Evolutionary conservation across 306 rosid species (phyloP).

Genomic region (Casuarina cunninghamiana): DNA sequence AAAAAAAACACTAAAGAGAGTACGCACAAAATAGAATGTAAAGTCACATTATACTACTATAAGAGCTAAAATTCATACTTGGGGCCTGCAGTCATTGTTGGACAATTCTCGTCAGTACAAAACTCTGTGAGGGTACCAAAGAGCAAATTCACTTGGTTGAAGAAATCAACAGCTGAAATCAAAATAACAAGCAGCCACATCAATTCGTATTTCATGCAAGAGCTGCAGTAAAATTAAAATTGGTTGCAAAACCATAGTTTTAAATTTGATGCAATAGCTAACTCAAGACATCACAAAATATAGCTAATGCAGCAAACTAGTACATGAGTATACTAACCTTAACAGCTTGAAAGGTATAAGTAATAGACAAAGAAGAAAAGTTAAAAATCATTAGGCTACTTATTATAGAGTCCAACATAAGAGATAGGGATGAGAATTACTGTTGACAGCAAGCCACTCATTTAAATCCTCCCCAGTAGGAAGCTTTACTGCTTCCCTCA

Average conservation of each 20-base stretch:
- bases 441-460: slow-evolving; percentile 99
- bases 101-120: slow-evolving; percentile 93
- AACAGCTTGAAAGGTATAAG: slow-evolving; percentile 21
- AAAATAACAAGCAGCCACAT: slow-evolving; percentile 27
- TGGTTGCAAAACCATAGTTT: not conserved
- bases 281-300: not conserved
- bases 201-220: slow-evolving; percentile 20
- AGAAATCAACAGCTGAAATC: slow-evolving; percentile 96
- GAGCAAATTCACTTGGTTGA: slow-evolving; percentile 99
- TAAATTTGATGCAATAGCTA: not conserved
- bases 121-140: slow-evolving; percentile 98
- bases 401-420: not conserved
- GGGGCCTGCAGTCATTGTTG: slow-evolving; percentile 99
- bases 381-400: slow-evolving; percentile 5
- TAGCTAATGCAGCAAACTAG: not conserved
- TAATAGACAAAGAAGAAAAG: slow-evolving; percentile 26
- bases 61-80: slow-evolving; percentile 50
- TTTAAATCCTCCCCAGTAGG: slow-evolving; percentile 99
- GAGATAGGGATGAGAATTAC: slow-evolving; percentile 48
- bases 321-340: not conserved
- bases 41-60: slow-evolving; percentile 16
- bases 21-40: slow-evolving; percentile 24
- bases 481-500: slow-evolving; percentile 99
- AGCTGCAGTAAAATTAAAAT: slow-evolving; percentile 10
- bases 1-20: slow-evolving; percentile 7